Evolutionary conservation across 1,139 yeast species (phyloP), one percentile per base, ranked within the genome.

Genomic region (Taphrina communis): DNA sequence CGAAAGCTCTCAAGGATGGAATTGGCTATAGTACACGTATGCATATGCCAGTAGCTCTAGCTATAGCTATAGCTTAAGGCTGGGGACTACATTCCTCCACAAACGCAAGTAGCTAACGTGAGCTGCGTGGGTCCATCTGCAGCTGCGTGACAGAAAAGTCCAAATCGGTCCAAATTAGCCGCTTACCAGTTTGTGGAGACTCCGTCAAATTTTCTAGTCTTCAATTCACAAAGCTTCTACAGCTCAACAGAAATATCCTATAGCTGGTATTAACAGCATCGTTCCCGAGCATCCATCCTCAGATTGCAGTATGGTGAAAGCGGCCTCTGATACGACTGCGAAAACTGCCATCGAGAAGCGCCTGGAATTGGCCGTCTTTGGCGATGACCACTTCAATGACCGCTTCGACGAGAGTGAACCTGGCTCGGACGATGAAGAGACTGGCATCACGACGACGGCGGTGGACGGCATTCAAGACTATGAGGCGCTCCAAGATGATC

Each of bases 311-410:
- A 44, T 44, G 48, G 48, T n/a, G n/a, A 44, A n/a, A 17, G 8
- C 48, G 9, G 8, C 19, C 2, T 2, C 19, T 12, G 9, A 14
- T 11, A 31, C 17, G 8, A n/a, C 17, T 17, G 36, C 48, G 50
- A 59, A 59, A 46, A 59, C n/a, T 36, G 44, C 46, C 7, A 97
- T 91, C 75, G 98, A 93, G 77, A 73, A 88, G 57, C 84, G 81
- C 70, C 83, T 94, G 63, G 97, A 93, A 73, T 89, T 86, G 77
- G 82, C 90, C 21, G 97, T 95, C 5, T 94, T 95, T 79, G 98
- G 99, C 25, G 98, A 94, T 77, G 75, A 87, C 56, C 95, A 94
- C 39, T 92, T 93, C 77, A 92, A 88, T 72, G 77, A 80, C 58
- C 89, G 87, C 72, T 81, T 90, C 42, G 78, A 75, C 0, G 79